Evolutionary conservation across 2,329 filamentous ascomycete genomes (phyloP), one percentile per base, ranked within the genome.

Genomic region (Colletotrichum godetiae): DNA sequence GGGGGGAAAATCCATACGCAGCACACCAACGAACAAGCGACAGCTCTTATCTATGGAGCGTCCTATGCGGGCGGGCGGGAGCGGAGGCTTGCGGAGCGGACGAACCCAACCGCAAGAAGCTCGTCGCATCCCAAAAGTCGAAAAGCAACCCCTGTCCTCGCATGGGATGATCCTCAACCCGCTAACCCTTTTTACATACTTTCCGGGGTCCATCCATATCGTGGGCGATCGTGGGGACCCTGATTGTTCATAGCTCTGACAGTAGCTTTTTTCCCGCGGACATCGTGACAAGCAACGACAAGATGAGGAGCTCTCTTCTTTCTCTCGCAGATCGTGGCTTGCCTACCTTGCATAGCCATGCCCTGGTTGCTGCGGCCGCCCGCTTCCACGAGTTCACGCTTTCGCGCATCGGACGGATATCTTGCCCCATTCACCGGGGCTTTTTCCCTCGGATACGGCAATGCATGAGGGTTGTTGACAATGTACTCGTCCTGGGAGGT

Each of bases 11-110:
- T n/a, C n/a, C n/a, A n/a, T n/a, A n/a, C n/a, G n/a, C n/a, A n/a
- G n/a, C n/a, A n/a, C n/a, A n/a, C 15, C 42, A 49, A 19, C 15
- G 42, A n/a, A 49, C 27, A 27, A 27, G 27, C 27, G 27, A 27
- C 27, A 27, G 27, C 2, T 27, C 71, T 73, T 73, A 73, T 73
- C 71, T 73, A 70, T 66, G 67, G 71, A 71, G 71, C 55, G 49
- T 42, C 2, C 42, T n/a, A n/a, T 29, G 55, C 52, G 12, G 27
- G 49, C 15, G 49, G 33, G 53, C 57, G 53, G 58, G 52, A 69
- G 59, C 65, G 49, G 52, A 56, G 33, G 33, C 61, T 37, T 35
- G 62, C 52, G 62, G 62, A 65, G 60, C 71, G 55, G 70, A 72
- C 58, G 69, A 64, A 69, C 70, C 67, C 46, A 65, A 60, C 70